Conservation (phyloP, 2,329 filamentous ascomycete genomes). For the Trichophaea hybrida region DNA sequence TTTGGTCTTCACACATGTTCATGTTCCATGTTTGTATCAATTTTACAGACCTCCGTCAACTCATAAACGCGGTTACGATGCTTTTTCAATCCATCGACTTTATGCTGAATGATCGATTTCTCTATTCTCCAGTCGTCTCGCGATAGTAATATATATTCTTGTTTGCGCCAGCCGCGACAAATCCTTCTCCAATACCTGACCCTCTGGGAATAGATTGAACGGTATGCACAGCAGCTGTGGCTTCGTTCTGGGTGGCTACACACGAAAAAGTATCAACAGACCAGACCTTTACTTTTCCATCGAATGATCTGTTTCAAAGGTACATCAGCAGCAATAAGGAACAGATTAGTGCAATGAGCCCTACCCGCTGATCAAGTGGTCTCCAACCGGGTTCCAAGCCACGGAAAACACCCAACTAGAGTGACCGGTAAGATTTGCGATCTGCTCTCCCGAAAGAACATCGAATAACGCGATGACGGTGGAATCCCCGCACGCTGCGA, state of each 20-base stretch:
- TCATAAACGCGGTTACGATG: too few species aligned
- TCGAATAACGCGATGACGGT: constrained; percentile 85
- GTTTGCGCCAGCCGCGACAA: constrained; percentile 65
- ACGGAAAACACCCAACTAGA: constrained; percentile 78
- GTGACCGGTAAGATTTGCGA: constrained; percentile 68
- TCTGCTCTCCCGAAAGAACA: constrained; percentile 78
- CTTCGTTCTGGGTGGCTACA: constrained; percentile 87
- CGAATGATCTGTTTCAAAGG: constrained; percentile 45
- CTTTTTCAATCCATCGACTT: too few species aligned
- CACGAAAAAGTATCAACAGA: constrained; percentile 69
- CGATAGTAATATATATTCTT: constrained; percentile 67
- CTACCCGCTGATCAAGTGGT: constrained; percentile 71
- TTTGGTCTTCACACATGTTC: neutral
- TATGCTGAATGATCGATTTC: too few species aligned
- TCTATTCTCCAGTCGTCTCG: constrained; percentile 53
- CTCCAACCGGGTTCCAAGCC: constrained; percentile 86
- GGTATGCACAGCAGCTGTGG: constrained; percentile 69
- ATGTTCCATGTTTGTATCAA: too few species aligned
- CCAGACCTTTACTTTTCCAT: constrained; percentile 95
- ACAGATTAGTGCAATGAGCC: constrained; percentile 19
- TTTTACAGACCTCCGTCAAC: too few species aligned
- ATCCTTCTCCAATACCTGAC: constrained; percentile 47
- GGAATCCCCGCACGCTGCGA: constrained; percentile 83
- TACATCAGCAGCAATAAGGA: neutral
- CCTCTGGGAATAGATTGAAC: constrained; percentile 71